A percentile compares a stretch with the other conserved stretches of the same genome.
Conservation (phyloP, 2,329 filamentous ascomycete species). For the Penicillium psychrosexuale region DNA sequence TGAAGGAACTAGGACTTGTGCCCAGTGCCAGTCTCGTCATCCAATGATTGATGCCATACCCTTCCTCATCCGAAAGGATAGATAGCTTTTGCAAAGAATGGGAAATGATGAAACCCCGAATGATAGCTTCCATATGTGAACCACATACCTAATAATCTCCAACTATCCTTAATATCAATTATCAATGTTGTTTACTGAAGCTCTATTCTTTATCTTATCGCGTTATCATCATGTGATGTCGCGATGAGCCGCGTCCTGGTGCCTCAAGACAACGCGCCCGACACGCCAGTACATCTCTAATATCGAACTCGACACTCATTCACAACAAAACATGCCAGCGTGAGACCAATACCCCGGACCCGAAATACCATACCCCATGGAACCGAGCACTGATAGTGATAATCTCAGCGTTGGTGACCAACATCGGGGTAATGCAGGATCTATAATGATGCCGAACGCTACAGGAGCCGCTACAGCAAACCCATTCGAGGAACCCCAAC, state of each 20-base stretch:
- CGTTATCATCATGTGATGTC: constrained; percentile 32
- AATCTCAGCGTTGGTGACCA: constrained; percentile 64
- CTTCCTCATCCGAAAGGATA: neutral
- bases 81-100: constrained; percentile 8
- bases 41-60: constrained; percentile 34
- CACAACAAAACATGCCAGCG: constrained; percentile 45
- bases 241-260: constrained; percentile 28
- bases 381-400: constrained; percentile 23
- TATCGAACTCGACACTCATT: constrained; percentile 11
- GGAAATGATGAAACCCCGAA: constrained; percentile 7
- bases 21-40: constrained; percentile 89
- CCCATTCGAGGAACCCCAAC: constrained; percentile 72
- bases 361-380: constrained; percentile 2
- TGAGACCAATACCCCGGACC: constrained; percentile 28
- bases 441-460: constrained; percentile 43
- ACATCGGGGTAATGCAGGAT: constrained; percentile 48
- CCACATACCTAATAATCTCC: neutral
- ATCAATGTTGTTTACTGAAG: neutral
- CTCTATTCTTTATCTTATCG: neutral
- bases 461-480: constrained; percentile 53
- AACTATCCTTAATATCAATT: neutral
- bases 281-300: constrained; percentile 13
- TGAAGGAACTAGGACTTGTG: constrained; percentile 87
- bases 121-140: neutral
- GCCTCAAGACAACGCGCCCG: constrained; percentile 16